Base-by-base conservation (phyloP, 257 asterid species). In the Fraxinus excelsior region DNA sequence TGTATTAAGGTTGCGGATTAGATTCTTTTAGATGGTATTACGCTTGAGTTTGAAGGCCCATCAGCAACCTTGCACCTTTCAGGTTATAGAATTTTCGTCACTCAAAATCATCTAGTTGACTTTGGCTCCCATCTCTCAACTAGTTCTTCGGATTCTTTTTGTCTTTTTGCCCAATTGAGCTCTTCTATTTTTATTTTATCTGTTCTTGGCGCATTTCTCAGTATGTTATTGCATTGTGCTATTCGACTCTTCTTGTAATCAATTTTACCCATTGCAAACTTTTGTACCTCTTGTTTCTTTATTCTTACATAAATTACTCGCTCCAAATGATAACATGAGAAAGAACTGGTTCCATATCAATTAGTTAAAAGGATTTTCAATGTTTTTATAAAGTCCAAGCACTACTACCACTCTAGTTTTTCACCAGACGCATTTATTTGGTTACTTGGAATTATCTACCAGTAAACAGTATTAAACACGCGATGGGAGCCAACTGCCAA, bases 181-280 rank as follows among this genome's bases (percentile, higher is more conserved):
- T 56, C 26, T 56, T 56, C 3, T 0, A n/a, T 56, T n/a, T n/a
- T 56, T 56, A 5, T 16, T 56, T 53, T 7, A 4, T 5, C 9
- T 56, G 12, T 56, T 18, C 10, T 19, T 2, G 29, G 72, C 72
- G 19, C 72, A 18, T 67, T 21, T 9, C 46, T n/a, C 46, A n/a
- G 11, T 67, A 14, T 38, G 42, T 68, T 38, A 29, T 32, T 26
- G 71, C 23, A 13, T 46, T 66, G 37, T 14, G 37, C 42, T 35
- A 67, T 31, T 67, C 34, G 42, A 65, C 70, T 65, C 70, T 18
- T 65, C 70, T 65, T 26, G 70, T 25, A 25, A 65, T 65, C 37
- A 2, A 65, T 11, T 16, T 26, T 25, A 65, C 10, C 26, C 9
- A 5, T 31, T 67, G 42, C 10, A 29, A 28, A 67, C 71, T 23